These are phyloP conservation scores for Bidens hawaiensis DNA, from an alignment of 140 eudicot species.

Conservation along the genomic window DNA sequence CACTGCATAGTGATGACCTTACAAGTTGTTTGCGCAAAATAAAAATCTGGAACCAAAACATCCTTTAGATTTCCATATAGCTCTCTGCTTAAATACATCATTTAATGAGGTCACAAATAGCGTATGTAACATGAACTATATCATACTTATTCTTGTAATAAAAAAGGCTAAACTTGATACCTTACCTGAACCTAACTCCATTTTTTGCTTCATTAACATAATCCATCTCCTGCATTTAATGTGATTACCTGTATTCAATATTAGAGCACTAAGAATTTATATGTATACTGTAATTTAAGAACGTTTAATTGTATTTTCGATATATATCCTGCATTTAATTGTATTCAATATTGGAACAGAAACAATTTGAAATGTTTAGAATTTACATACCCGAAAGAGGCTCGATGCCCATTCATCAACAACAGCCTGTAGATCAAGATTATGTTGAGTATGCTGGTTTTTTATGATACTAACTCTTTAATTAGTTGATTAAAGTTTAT, in stretches of 20 bases:
- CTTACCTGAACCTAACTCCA: conserved; percentile 78
- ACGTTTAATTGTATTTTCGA: too few species aligned
- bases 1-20: conserved; percentile 91
- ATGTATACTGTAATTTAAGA: conserved; percentile 3
- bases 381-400: conserved; percentile 86
- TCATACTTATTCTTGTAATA: not conserved
- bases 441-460: too few species aligned
- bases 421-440: conserved; percentile 65
- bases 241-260: conserved; percentile 99
- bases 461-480: too few species aligned
- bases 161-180: conserved; percentile 9
- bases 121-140: not conserved
- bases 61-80: conserved; percentile 77
- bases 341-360: conserved; percentile 2
- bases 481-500: not conserved
- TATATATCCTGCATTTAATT: too few species aligned
- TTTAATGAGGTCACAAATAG: not conserved
- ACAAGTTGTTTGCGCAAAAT: conserved; percentile 62
- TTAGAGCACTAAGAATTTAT: conserved; percentile 74
- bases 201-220: conserved; percentile 83
- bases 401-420: conserved; percentile 99
- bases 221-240: conserved; percentile 99
- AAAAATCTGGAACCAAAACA: conserved; percentile 88
- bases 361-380: conserved; percentile 12
- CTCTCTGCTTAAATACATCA: conserved; percentile 44